These are phyloP conservation scores for Corylus americana DNA, from an alignment of 306 rosid genomes.

Conservation along the genomic window DNA sequence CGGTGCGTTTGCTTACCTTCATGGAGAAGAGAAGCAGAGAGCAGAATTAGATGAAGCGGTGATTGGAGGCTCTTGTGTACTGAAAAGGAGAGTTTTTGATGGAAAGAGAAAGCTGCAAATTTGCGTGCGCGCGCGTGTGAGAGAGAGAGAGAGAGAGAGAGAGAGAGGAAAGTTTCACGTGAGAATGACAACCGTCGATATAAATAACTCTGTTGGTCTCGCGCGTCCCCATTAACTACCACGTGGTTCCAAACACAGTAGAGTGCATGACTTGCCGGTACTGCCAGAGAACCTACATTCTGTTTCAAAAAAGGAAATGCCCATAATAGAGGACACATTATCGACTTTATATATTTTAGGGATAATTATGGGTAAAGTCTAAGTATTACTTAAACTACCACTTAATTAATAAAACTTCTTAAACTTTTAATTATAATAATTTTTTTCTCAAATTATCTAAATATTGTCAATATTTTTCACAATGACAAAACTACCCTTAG, in stretches of 20 bases:
- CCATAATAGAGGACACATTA: too few relatives aligned
- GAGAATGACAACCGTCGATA: not conserved
- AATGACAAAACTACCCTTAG: too few relatives aligned
- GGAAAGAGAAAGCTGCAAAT: slow-evolving; percentile 8
- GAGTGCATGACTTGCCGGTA: not conserved
- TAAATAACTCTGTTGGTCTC: not conserved
- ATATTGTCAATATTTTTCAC: too few relatives aligned
- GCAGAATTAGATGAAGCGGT: not conserved
- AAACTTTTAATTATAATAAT: too few relatives aligned
- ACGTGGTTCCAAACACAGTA: not conserved
- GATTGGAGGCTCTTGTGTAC: not conserved
- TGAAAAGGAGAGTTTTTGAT: not conserved
- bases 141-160: too few relatives aligned
- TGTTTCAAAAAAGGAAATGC: not conserved
- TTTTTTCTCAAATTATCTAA: too few relatives aligned
- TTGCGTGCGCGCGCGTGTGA: not conserved
- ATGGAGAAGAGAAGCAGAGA: not conserved
- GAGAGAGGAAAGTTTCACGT: not conserved
- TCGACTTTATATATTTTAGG: too few relatives aligned
- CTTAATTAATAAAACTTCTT: too few relatives aligned
- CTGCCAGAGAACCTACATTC: not conserved
- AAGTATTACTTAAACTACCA: too few relatives aligned
- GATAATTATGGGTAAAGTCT: too few relatives aligned
- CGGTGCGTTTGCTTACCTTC: not conserved
- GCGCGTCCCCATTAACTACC: not conserved